phyloP scores from a whole-genome alignment of 2,329 filamentous ascomycete species.

The Sphaerulina populicola region DNA sequence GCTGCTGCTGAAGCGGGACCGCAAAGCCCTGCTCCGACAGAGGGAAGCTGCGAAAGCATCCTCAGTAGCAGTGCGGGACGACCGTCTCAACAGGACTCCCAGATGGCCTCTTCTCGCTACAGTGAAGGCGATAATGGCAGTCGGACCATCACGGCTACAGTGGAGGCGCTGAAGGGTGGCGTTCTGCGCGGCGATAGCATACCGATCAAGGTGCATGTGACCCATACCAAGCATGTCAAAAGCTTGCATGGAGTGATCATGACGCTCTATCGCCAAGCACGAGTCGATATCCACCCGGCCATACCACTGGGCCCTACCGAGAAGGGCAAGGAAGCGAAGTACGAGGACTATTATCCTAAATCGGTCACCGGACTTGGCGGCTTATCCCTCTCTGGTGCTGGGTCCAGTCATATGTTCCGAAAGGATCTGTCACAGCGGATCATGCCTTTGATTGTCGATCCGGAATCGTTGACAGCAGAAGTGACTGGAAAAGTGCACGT shows the following conservation, averaged over 20 bases:
- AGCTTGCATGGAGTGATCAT: slow-evolving; percentile 89
- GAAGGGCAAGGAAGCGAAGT: slow-evolving; percentile 60
- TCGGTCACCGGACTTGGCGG: slow-evolving; percentile 81
- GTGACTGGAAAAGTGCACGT: slow-evolving; percentile 77
- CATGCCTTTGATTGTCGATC: slow-evolving; percentile 80
- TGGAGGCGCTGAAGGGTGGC: slow-evolving; percentile 73
- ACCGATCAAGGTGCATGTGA: slow-evolving; percentile 69
- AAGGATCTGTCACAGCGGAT: slow-evolving; percentile 90
- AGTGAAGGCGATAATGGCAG: slow-evolving; percentile 44
- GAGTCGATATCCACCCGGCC: slow-evolving; percentile 70
- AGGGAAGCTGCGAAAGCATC: slow-evolving; percentile 38
- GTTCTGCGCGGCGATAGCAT: slow-evolving; percentile 79
- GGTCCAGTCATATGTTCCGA: slow-evolving; percentile 84
- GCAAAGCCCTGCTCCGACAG: slow-evolving; percentile 41
- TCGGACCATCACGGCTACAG: slow-evolving; percentile 75
- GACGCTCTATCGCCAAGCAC: slow-evolving; percentile 81
- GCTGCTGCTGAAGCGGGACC: slow-evolving; percentile 28
- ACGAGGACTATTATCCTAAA: slow-evolving; percentile 77
- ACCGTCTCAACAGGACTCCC: slow-evolving; percentile 38
- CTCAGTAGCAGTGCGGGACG: slow-evolving; percentile 11
- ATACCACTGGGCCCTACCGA: slow-evolving; percentile 54
- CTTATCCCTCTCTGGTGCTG: slow-evolving; percentile 74
- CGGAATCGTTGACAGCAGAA: slow-evolving; percentile 64
- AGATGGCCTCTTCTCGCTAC: slow-evolving; percentile 35
- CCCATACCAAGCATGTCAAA: slow-evolving; percentile 81